Conservation (phyloP, 768 basidiomycete species). For the Tubosaeta sp. region DNA sequence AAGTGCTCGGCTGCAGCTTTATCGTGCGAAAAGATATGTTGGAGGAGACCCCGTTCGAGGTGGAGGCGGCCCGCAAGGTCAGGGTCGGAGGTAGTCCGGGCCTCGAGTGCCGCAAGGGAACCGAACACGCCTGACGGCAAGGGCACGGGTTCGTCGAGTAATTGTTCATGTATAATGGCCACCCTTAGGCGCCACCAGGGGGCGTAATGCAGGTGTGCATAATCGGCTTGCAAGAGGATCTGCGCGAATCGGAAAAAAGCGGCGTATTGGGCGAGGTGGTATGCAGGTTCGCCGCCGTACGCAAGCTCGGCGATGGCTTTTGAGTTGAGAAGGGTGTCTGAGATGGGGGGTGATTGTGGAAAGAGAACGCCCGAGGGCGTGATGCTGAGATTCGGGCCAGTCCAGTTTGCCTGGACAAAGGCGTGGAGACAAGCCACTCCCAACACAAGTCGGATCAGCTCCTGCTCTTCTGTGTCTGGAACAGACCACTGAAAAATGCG, state of each 20-base stretch:
- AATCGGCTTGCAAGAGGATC: constrained; percentile 56
- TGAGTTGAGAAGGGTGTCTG: constrained; percentile 53
- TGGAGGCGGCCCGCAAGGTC: constrained; percentile 66
- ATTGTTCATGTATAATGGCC: constrained; percentile 65
- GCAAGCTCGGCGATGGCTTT: constrained; percentile 75
- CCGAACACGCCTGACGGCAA: constrained; percentile 41
- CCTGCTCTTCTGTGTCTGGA: constrained; percentile 39
- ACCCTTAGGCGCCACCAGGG: constrained; percentile 86
- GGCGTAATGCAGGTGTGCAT: constrained; percentile 44
- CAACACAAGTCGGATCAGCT: constrained; percentile 56
- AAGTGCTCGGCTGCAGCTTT: constrained; percentile 75
- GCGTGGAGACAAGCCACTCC: constrained; percentile 82
- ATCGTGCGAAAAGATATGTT: constrained; percentile 74
- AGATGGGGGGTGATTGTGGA: constrained; percentile 16
- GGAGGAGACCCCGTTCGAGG: constrained; percentile 74
- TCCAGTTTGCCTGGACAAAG: constrained; percentile 95
- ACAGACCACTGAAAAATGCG: constrained; percentile 32
- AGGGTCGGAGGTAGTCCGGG: constrained; percentile 44
- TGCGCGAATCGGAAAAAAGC: constrained; percentile 73
- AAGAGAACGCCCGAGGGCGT: constrained; percentile 37
- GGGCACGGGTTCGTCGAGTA: constrained; percentile 77
- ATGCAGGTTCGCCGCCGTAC: constrained; percentile 88
- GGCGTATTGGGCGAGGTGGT: constrained; percentile 75
- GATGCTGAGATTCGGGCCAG: constrained; percentile 80
- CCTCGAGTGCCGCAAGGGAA: constrained; percentile 39